A percentile compares a stretch with the other conserved stretches of the same genome.
phyloP scores from a whole-genome alignment of 108 stramenopile genomes.

The Stephanodiscus minutulus region DNA sequence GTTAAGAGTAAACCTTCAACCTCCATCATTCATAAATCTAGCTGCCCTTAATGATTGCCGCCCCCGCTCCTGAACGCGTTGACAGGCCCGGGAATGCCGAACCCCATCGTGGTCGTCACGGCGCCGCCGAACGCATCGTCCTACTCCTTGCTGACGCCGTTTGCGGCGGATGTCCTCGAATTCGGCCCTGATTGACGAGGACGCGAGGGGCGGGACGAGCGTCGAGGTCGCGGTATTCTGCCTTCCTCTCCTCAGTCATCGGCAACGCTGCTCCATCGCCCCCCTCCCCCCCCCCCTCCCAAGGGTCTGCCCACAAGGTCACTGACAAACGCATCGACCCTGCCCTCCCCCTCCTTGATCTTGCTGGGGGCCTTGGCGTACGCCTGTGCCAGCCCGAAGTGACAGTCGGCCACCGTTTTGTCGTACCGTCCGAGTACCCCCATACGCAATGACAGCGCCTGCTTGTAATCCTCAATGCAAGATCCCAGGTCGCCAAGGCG shows the following conservation, averaged over 20 bases:
- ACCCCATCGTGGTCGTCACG: conserved; percentile 57
- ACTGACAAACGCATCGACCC: conserved; percentile 26
- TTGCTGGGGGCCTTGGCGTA: conserved; percentile 50
- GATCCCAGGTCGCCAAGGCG: conserved; percentile 70
- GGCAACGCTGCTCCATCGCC: background rate
- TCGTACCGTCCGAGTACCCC: conserved; percentile 45
- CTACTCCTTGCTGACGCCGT: too few species aligned
- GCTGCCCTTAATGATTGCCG: too few species aligned
- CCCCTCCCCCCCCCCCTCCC: conserved; percentile 2
- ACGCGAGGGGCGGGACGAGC: conserved; percentile 11
- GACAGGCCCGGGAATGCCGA: conserved; percentile 29
- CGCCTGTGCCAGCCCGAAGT: conserved; percentile 64
- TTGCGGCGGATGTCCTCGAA: conserved; percentile 14
- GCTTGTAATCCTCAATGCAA: conserved; percentile 65
- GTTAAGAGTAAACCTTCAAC: too few species aligned
- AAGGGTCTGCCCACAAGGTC: conserved; percentile 5
- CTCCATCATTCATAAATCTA: too few species aligned
- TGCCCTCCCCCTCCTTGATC: conserved; percentile 30
- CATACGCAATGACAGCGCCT: conserved; percentile 43
- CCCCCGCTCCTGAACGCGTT: too few species aligned
- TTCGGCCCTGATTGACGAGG: background rate
- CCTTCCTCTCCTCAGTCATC: conserved; percentile 40
- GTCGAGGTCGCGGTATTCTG: conserved; percentile 43
- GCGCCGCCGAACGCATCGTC: conserved; percentile 30
- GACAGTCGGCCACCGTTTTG: conserved; percentile 75